These are phyloP conservation scores for Myrmaecium sp. DNA, from an alignment of 2,329 filamentous ascomycete genomes.

Conservation along the genomic window DNA sequence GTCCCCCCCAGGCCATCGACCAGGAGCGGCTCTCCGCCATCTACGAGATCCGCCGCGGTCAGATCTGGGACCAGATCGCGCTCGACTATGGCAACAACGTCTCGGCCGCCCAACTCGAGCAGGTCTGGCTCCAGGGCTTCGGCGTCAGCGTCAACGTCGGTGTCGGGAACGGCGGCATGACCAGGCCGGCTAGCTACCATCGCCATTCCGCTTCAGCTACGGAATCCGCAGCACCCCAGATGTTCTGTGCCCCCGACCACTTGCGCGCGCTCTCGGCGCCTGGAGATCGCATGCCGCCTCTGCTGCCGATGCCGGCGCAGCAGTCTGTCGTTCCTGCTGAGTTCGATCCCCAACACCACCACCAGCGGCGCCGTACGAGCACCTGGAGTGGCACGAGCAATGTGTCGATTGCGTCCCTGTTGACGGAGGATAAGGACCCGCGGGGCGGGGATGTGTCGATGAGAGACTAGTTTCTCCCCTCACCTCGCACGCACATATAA, in stretches of 20 bases:
- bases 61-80: slow-evolving; percentile 59
- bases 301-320: slow-evolving; percentile 2
- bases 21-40: slow-evolving; percentile 51
- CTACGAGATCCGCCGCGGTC: slow-evolving; percentile 51
- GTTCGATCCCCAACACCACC: slow-evolving; percentile 1
- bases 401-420: slow-evolving; percentile 3
- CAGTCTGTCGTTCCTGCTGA: slow-evolving; percentile 1
- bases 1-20: slow-evolving; percentile 37
- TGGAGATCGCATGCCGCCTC: slow-evolving; percentile 1
- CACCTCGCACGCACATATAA: not conserved
- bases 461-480: not conserved
- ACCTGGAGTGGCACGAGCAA: slow-evolving; percentile 2
- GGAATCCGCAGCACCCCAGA: slow-evolving; percentile 2
- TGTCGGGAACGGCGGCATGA: too few species aligned
- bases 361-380: not conserved
- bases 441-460: not conserved
- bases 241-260: slow-evolving; percentile 2
- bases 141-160: too few species aligned
- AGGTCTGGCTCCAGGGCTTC: slow-evolving; percentile 38
- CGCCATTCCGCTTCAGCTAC: slow-evolving; percentile 2
- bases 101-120: slow-evolving; percentile 48
- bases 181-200: not conserved
- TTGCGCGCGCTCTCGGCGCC: slow-evolving; percentile 4
- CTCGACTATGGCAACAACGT: slow-evolving; percentile 51
- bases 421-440: slow-evolving; percentile 4